Percentiles rank a stretch among this genome's conserved stretches.
Conservation (phyloP, 257 asterid species). For the Salvia splendens region DNA sequence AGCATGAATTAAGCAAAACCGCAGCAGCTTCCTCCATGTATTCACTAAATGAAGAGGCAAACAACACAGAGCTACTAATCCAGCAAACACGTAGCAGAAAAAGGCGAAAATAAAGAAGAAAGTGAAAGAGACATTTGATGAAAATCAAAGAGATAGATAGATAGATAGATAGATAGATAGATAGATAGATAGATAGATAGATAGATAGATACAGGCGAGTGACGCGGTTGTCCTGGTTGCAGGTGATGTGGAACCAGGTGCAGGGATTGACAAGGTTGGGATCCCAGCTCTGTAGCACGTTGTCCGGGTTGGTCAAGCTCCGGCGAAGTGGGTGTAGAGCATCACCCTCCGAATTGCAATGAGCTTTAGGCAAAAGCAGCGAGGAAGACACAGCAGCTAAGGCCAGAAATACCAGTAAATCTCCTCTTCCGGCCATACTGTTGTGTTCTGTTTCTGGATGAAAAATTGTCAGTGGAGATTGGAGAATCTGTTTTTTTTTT, state of each 20-base stretch:
- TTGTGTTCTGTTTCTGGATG: conserved; percentile 5
- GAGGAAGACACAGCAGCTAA: conserved; percentile 34
- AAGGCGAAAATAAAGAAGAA: not conserved
- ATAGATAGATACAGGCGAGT: conserved; percentile 58
- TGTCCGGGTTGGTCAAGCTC: conserved; percentile 57
- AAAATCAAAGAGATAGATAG: conserved; percentile 12
- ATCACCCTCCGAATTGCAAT: conserved; percentile 59
- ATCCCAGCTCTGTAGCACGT: conserved; percentile 74
- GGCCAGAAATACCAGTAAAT: conserved; percentile 36
- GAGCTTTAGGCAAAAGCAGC: conserved; percentile 34
- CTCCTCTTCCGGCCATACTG: conserved; percentile 44
- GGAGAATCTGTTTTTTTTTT: conserved; percentile 41
- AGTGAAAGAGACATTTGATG: not conserved
- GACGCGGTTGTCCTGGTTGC: conserved; percentile 59
- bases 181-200: conserved; percentile 26
- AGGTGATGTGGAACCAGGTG: conserved; percentile 66
- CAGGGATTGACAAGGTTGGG: conserved; percentile 61
- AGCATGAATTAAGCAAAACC: not conserved
- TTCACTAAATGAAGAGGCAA: conserved; percentile 4
- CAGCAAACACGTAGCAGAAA: not conserved
- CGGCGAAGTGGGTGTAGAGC: conserved; percentile 59
- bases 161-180: conserved; percentile 41
- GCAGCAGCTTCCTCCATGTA: not conserved
- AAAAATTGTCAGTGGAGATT: conserved; percentile 22
- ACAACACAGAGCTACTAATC: not conserved